Evolutionary conservation across 371 early-diverging fungal genomes (phyloP).

Genomic region (Apophysomyces variabilis): DNA sequence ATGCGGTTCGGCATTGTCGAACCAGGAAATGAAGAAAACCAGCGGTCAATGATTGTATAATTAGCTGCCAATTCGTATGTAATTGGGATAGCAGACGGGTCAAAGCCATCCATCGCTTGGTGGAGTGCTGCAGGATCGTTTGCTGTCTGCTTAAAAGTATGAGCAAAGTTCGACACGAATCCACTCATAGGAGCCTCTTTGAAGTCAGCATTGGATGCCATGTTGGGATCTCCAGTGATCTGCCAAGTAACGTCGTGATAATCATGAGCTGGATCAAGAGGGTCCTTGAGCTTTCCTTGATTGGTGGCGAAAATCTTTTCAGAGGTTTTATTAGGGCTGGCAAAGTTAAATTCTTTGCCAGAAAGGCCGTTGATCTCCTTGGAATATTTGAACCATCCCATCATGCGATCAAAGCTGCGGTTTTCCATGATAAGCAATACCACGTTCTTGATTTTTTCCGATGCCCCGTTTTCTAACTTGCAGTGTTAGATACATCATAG

Average conservation of each 20-base stretch:
- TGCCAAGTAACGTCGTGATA: slow-evolving; percentile 24
- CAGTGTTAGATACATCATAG: not conserved
- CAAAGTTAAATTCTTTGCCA: slow-evolving; percentile 27
- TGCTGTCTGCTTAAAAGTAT: slow-evolving; percentile 12
- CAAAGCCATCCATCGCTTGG: slow-evolving; percentile 34
- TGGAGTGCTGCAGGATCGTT: slow-evolving; percentile 25
- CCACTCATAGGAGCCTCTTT: slow-evolving; percentile 30
- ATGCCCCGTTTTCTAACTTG: slow-evolving; percentile 24
- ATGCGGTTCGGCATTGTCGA: slow-evolving; percentile 43
- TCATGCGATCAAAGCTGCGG: slow-evolving; percentile 40
- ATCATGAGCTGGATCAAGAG: slow-evolving; percentile 31
- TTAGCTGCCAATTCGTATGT: slow-evolving; percentile 35
- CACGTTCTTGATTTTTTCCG: slow-evolving; percentile 40
- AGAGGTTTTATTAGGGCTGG: slow-evolving; percentile 19
- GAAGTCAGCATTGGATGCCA: slow-evolving; percentile 16
- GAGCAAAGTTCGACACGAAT: slow-evolving; percentile 30
- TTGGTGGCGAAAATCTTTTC: slow-evolving; percentile 31
- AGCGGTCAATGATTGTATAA: slow-evolving; percentile 32
- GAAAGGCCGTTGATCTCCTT: slow-evolving; percentile 29
- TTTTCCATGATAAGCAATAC: slow-evolving; percentile 45
- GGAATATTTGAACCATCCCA: slow-evolving; percentile 36
- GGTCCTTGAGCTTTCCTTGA: slow-evolving; percentile 26
- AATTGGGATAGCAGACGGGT: slow-evolving; percentile 30
- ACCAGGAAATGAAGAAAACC: slow-evolving; percentile 36
- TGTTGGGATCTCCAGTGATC: slow-evolving; percentile 24